Evolutionary conservation across 345 rosid species (phyloP).

Genomic region (Aurinia saxatilis): DNA sequence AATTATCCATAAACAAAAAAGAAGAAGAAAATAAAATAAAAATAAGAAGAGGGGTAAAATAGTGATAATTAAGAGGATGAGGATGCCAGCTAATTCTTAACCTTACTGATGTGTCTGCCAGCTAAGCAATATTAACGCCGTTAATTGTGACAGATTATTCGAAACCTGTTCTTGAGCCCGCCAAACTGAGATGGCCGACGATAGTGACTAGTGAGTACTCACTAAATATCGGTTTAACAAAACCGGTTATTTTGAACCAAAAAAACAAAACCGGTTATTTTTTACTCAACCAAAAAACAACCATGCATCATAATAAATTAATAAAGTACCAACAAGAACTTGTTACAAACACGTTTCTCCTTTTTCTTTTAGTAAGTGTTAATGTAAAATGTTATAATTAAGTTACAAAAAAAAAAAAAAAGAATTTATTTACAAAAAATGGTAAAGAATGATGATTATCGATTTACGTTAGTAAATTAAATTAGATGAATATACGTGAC

Average conservation of each 20-base stretch:
- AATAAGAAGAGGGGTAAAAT: neutral
- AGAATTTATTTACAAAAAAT: too few species aligned
- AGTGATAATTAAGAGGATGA: neutral
- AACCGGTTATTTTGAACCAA: neutral
- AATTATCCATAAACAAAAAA: neutral
- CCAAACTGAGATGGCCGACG: constrained; percentile 14
- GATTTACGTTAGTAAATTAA: too few species aligned
- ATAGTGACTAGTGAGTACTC: constrained; percentile 12
- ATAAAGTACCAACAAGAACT: too few species aligned
- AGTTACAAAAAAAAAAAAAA: too few species aligned
- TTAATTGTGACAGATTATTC: constrained; percentile 17
- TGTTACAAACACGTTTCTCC: too few species aligned
- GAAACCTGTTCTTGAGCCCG: constrained; percentile 18
- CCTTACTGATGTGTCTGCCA: constrained; percentile 9
- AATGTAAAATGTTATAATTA: too few species aligned
- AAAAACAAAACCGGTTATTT: too few species aligned
- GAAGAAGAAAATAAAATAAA: neutral
- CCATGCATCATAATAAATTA: neutral
- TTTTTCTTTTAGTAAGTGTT: too few species aligned
- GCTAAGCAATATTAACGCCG: constrained; percentile 20
- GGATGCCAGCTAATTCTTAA: constrained; percentile 19
- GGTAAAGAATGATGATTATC: too few species aligned
- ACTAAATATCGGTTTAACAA: constrained; percentile 3
- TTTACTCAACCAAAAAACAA: constrained; percentile 3
- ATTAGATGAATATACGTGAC: too few species aligned